Evolutionary conservation across 2,329 filamentous ascomycete genomes (phyloP).

Genomic region (Aspergillus sp.): DNA sequence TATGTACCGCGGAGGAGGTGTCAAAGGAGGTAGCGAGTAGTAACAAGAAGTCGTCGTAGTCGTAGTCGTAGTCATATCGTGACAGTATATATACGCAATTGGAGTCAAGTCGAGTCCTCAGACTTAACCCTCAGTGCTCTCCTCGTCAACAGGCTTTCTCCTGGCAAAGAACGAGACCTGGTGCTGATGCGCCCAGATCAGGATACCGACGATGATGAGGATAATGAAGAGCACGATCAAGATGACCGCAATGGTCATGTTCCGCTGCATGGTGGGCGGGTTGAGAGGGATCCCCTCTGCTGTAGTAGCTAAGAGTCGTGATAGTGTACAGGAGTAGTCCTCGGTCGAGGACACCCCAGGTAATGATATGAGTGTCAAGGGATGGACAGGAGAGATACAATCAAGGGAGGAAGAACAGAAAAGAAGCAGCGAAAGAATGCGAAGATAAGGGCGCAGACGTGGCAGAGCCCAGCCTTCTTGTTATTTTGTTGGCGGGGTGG

Average conservation of each 20-base stretch:
- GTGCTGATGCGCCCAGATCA: slow-evolving; percentile 36
- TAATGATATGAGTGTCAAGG: background rate
- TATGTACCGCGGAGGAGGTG: no score
- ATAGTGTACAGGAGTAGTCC: background rate
- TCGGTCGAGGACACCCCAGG: background rate
- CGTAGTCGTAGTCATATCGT: background rate
- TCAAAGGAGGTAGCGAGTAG: background rate
- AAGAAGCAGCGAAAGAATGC: background rate
- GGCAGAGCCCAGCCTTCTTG: no score
- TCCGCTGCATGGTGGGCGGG: slow-evolving; percentile 40
- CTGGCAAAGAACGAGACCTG: slow-evolving; percentile 31
- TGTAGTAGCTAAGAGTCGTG: background rate
- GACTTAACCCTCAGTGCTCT: slow-evolving; percentile 24
- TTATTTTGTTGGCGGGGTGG: no score
- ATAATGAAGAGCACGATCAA: slow-evolving; percentile 50
- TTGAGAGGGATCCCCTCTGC: background rate
- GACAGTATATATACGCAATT: background rate
- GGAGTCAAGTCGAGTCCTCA: background rate
- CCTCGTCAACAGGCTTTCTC: slow-evolving; percentile 32
- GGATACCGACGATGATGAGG: slow-evolving; percentile 43
- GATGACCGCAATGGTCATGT: slow-evolving; percentile 51
- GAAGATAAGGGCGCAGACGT: background rate
- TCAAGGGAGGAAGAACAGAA: background rate
- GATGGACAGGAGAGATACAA: background rate
- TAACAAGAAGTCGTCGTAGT: background rate